A percentile compares a stretch with the other conserved stretches of the same genome.
Evolutionary conservation across 2,329 filamentous ascomycete genomes (phyloP).

Genomic region (Sordariomycetes sp.): DNA sequence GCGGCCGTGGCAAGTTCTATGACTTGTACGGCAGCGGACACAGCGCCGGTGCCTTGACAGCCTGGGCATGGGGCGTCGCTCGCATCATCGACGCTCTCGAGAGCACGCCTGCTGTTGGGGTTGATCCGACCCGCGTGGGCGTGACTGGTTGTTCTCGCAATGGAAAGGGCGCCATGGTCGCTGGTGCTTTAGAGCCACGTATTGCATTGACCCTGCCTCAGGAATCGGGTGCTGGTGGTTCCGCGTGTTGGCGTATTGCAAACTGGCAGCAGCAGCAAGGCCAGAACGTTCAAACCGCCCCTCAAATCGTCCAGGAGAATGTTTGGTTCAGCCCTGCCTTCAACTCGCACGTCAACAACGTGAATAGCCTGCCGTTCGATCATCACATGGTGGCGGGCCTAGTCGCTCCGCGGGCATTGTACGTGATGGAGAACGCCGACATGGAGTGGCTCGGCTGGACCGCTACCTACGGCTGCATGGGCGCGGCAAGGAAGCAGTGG

Average conservation of each 20-base stretch:
- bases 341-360: slow-evolving; percentile 38
- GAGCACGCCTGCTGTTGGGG: slow-evolving; percentile 5
- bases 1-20: slow-evolving; percentile 51
- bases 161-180: slow-evolving; percentile 55
- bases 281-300: slow-evolving; percentile 50
- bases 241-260: slow-evolving; percentile 51
- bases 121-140: not conserved
- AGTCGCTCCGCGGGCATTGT: slow-evolving; percentile 44
- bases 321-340: slow-evolving; percentile 53
- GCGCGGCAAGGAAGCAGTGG: slow-evolving; percentile 43
- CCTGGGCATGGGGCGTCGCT: slow-evolving; percentile 56
- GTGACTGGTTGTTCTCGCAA: slow-evolving; percentile 57
- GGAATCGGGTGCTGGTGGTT: slow-evolving; percentile 52
- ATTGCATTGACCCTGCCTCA: slow-evolving; percentile 54
- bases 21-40: slow-evolving; percentile 45
- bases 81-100: slow-evolving; percentile 52
- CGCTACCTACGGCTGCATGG: slow-evolving; percentile 48
- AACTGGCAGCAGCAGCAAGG: slow-evolving; percentile 39
- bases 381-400: slow-evolving; percentile 50
- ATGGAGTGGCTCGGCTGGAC: slow-evolving; percentile 50
- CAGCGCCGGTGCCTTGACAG: slow-evolving; percentile 47
- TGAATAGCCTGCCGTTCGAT: slow-evolving; percentile 40
- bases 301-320: slow-evolving; percentile 50
- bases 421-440: slow-evolving; percentile 49
- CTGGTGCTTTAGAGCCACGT: slow-evolving; percentile 46